These are phyloP conservation scores for Capsicum chinense DNA, from an alignment of 257 asterid genomes.

Conservation along the genomic window DNA sequence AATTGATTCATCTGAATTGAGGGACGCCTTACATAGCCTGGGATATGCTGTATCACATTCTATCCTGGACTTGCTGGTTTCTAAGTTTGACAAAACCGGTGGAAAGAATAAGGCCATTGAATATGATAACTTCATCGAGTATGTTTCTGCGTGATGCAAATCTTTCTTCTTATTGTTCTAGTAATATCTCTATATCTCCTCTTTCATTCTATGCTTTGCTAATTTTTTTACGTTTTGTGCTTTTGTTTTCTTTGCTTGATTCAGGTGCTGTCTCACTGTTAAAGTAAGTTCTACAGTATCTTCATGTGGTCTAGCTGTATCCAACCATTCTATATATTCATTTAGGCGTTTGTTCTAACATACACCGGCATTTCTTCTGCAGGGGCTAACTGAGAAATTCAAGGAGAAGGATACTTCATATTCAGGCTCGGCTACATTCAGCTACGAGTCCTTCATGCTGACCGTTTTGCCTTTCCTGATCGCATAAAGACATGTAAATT, in stretches of 20 bases:
- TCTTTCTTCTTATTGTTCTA: neutral
- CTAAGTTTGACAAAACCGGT: slow-evolving; percentile 90
- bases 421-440: slow-evolving; percentile 83
- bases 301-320: neutral
- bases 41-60: slow-evolving; percentile 83
- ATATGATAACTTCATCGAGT: slow-evolving; percentile 97
- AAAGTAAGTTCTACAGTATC: slow-evolving; percentile 52
- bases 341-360: neutral
- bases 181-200: too few relatives aligned
- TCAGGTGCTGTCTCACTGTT: slow-evolving; percentile 98
- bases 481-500: slow-evolving; percentile 48
- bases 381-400: slow-evolving; percentile 96
- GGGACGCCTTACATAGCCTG: slow-evolving; percentile 85
- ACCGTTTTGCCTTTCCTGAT: slow-evolving; percentile 85
- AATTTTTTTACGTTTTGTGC: neutral
- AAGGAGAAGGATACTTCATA: slow-evolving; percentile 86
- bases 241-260: slow-evolving; percentile 27
- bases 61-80: slow-evolving; percentile 78
- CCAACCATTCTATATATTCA: neutral
- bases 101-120: slow-evolving; percentile 84
- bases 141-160: slow-evolving; percentile 38
- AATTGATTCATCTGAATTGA: slow-evolving; percentile 76
- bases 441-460: slow-evolving; percentile 82
- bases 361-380: slow-evolving; percentile 22
- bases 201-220: slow-evolving; percentile 25